Evolutionary conservation across 78 protist genomes (phyloP).

Genomic region (Planoprotostelium fungivorum): DNA sequence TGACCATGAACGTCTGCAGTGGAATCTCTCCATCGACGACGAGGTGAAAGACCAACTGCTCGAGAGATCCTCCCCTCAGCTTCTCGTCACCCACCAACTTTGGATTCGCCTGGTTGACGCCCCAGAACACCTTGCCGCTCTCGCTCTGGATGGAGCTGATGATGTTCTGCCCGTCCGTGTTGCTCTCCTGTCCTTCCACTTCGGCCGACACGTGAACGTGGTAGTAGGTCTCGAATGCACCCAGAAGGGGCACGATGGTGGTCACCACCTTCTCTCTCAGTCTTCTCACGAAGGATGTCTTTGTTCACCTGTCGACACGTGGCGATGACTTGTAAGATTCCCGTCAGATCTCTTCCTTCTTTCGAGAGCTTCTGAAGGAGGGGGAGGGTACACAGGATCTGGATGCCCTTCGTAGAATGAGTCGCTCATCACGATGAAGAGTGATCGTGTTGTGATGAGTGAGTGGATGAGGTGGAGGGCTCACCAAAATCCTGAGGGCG

Average conservation of each 20-base stretch:
- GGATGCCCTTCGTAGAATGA: neutral
- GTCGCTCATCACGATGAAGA: too few relatives aligned
- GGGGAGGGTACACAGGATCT: neutral
- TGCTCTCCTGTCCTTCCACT: too few relatives aligned
- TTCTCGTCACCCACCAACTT: neutral
- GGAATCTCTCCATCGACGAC: neutral
- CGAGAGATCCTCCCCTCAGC: neutral
- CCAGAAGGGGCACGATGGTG: neutral
- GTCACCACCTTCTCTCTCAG: neutral
- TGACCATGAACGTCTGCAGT: slow-evolving; percentile 43
- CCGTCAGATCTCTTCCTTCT: neutral
- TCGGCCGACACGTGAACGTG: neutral
- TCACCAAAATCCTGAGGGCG: neutral
- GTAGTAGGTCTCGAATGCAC: neutral
- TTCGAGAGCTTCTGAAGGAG: neutral
- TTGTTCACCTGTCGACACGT: neutral
- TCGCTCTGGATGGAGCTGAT: neutral
- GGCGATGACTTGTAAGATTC: neutral
- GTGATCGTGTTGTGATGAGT: too few relatives aligned
- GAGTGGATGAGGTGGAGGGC: too few relatives aligned
- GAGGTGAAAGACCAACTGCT: neutral
- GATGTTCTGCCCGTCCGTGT: neutral
- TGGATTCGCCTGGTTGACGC: neutral
- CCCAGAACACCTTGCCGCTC: neutral
- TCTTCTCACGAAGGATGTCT: neutral